phyloP scores from a whole-genome alignment of 225 moss, liverwort and hornwort species.

The Rhytidiadelphus loreus region DNA sequence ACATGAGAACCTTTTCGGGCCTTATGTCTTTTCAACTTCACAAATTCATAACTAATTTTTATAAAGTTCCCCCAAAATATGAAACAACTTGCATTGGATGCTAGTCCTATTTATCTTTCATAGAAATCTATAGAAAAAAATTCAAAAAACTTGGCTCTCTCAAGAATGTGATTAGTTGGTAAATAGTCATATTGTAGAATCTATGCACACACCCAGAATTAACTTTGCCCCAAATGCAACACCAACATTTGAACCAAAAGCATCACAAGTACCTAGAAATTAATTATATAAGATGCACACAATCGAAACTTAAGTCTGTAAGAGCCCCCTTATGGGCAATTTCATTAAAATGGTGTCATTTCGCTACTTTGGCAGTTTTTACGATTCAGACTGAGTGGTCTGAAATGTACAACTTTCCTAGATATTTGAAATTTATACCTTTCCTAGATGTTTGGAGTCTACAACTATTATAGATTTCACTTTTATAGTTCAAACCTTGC shows the following conservation, averaged over 20 bases:
- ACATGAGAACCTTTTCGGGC: too few relatives aligned
- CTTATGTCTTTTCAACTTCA: background rate
- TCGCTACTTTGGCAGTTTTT: too few relatives aligned
- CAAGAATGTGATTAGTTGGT: fast-evolving
- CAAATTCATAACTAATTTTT: background rate
- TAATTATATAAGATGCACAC: background rate
- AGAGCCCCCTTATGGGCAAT: too few relatives aligned
- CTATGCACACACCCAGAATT: background rate
- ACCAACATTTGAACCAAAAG: background rate
- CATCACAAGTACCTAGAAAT: background rate
- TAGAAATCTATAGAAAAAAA: fast-evolving
- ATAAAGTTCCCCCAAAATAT: background rate
- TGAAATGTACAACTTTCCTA: too few relatives aligned
- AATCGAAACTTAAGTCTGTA: too few relatives aligned
- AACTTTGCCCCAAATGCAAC: background rate
- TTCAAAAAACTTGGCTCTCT: background rate
- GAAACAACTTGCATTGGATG: background rate
- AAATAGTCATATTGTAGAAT: background rate
- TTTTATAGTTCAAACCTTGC: too few relatives aligned
- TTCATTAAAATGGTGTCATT: too few relatives aligned
- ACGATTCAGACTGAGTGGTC: too few relatives aligned
- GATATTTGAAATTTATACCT: too few relatives aligned
- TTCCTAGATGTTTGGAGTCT: too few relatives aligned
- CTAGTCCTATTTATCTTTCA: background rate
- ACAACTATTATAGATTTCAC: too few relatives aligned